A percentile compares a stretch with the other conserved stretches of the same genome.
These are phyloP conservation scores for Lipomyces starkeyi DNA, from an alignment of 805 yeast species.

Conservation along the genomic window DNA sequence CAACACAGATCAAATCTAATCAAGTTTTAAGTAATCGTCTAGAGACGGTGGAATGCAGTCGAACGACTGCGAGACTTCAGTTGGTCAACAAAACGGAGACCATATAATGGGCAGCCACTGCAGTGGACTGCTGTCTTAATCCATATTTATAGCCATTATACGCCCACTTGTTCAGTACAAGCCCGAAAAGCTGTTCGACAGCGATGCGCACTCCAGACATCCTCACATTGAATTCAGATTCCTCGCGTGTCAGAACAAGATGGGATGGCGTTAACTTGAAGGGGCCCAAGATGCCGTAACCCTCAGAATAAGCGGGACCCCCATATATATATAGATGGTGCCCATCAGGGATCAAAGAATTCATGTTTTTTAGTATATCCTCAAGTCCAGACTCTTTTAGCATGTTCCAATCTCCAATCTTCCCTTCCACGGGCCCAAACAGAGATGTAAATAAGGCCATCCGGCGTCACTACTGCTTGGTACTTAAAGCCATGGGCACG, in stretches of 20 bases:
- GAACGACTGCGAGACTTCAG: too few relatives aligned
- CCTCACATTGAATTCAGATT: too few relatives aligned
- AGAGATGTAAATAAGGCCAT: background rate
- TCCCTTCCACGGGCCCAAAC: constrained; percentile 1
- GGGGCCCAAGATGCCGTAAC: background rate
- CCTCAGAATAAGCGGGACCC: background rate
- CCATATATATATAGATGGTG: background rate
- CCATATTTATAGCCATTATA: too few relatives aligned
- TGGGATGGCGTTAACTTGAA: background rate
- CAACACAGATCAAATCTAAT: too few relatives aligned
- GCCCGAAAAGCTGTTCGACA: too few relatives aligned
- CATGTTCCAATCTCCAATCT: background rate
- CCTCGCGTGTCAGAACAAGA: too few relatives aligned
- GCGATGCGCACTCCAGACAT: too few relatives aligned
- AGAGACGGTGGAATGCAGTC: too few relatives aligned
- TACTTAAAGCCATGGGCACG: constrained; percentile 3
- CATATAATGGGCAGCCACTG: too few relatives aligned
- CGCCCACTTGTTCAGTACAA: too few relatives aligned
- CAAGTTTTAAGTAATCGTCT: background rate
- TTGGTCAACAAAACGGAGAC: too few relatives aligned
- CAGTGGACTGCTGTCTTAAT: too few relatives aligned
- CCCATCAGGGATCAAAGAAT: background rate
- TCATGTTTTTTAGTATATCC: background rate
- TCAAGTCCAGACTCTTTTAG: background rate
- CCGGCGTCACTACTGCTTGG: background rate